These are phyloP conservation scores for Globisporangium apiculatum DNA, from an alignment of 352 stramenopile species.

Conservation along the genomic window DNA sequence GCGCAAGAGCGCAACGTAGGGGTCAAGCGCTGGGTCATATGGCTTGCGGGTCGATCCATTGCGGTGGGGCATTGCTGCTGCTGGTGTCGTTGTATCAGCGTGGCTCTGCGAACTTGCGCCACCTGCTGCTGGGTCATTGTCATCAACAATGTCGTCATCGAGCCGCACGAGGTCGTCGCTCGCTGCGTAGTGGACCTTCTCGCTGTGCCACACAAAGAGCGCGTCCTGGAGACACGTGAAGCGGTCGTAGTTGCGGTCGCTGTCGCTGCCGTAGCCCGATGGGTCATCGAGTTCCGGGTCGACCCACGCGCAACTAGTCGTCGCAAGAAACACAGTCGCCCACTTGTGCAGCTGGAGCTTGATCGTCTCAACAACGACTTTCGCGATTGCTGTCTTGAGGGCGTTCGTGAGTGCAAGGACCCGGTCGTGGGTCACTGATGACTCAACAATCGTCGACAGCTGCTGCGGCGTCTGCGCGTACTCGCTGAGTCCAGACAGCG, in stretches of 20 bases:
- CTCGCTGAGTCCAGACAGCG: conserved; percentile 16
- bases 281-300: conserved; percentile 39
- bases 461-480: too few species aligned
- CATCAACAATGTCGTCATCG: conserved; percentile 1
- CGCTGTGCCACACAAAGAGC: conserved; percentile 63
- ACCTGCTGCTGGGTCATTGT: not conserved
- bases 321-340: conserved; percentile 53
- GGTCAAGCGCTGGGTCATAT: not conserved
- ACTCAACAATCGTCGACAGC: too few species aligned
- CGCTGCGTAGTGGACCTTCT: conserved; percentile 46
- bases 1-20: conserved; percentile 23
- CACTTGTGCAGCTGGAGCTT: conserved; percentile 77
- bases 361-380: conserved; percentile 47
- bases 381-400: conserved; percentile 41
- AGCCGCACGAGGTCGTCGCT: conserved; percentile 25
- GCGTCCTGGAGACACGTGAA: conserved; percentile 79
- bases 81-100: not conserved
- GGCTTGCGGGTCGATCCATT: too few species aligned
- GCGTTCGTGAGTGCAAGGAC: conserved; percentile 44
- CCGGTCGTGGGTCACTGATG: too few species aligned
- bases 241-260: conserved; percentile 67
- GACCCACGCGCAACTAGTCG: conserved; percentile 52
- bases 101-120: not conserved
- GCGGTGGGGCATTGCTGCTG: not conserved
- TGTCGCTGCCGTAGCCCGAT: conserved; percentile 26